Conservation (phyloP, 208 protist genomes). For the Ichthyophonus hoferi region DNA sequence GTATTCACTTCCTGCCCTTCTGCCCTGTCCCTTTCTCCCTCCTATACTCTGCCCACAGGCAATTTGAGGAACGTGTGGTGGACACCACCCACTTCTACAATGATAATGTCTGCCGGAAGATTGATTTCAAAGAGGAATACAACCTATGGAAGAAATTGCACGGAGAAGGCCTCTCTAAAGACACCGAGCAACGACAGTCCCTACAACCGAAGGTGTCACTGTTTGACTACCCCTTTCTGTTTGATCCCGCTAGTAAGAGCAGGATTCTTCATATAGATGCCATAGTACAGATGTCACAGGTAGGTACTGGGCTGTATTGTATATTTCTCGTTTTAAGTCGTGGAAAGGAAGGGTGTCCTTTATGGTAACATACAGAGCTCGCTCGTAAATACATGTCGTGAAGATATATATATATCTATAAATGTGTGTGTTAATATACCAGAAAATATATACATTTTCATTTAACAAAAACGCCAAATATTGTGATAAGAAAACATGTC, state of each 20-base stretch:
- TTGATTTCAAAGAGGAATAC: conserved; percentile 33
- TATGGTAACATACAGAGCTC: too few relatives aligned
- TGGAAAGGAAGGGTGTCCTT: too few relatives aligned
- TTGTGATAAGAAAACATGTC: too few relatives aligned
- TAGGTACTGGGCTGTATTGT: too few relatives aligned
- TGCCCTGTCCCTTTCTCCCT: neutral
- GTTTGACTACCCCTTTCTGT: conserved; percentile 33
- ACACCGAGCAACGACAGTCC: neutral
- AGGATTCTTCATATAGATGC: conserved; percentile 33
- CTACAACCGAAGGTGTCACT: conserved; percentile 1
- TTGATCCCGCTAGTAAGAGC: conserved; percentile 31
- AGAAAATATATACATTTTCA: too few relatives aligned
- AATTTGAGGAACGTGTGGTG: neutral
- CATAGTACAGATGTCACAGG: conserved; percentile 39
- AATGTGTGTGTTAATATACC: too few relatives aligned
- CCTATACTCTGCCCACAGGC: neutral
- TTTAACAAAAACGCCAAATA: too few relatives aligned
- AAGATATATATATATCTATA: too few relatives aligned
- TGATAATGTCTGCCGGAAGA: conserved; percentile 10
- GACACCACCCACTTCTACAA: conserved; percentile 12
- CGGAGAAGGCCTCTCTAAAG: neutral
- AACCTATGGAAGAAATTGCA: conserved; percentile 1
- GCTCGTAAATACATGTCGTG: too few relatives aligned
- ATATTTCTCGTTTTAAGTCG: neutral
- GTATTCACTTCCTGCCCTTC: neutral